Conservation (phyloP, 202 grass and related monocot species). For the Alloteropsis angusta region DNA sequence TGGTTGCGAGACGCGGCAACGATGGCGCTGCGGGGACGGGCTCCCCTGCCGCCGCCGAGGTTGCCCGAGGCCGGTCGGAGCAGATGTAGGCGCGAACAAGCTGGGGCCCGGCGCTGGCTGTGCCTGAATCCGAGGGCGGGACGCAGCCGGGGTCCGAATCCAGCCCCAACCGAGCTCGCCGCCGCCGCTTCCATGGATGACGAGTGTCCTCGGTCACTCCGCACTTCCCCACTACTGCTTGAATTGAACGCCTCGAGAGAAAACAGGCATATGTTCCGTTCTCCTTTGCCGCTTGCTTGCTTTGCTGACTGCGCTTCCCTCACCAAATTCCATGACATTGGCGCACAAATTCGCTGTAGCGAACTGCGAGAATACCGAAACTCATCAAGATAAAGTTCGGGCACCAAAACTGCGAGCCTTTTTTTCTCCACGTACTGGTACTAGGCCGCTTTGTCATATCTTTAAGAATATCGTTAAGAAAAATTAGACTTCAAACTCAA, state of each 20-base stretch:
- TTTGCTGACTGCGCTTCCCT: neutral
- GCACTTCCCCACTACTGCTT: neutral
- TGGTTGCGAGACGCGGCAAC: neutral
- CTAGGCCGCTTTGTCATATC: too few species aligned
- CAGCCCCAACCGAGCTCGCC: neutral
- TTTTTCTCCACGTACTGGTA: too few species aligned
- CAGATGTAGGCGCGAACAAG: neutral
- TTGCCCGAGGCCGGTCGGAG: neutral
- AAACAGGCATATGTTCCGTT: too few species aligned
- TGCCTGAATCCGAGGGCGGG: neutral
- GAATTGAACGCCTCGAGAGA: neutral
- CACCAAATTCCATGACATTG: neutral
- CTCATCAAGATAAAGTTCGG: neutral
- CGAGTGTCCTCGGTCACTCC: neutral
- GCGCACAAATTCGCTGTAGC: neutral
- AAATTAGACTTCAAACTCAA: neutral
- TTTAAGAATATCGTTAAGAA: neutral
- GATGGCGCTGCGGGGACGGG: neutral
- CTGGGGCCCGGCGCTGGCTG: neutral
- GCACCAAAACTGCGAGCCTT: too few species aligned
- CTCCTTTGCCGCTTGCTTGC: neutral
- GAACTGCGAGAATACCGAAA: neutral
- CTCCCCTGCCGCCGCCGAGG: neutral
- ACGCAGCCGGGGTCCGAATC: neutral
- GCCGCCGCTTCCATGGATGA: constrained; percentile 20